These are phyloP conservation scores for Chlamydomonas asymmetrica DNA, from an alignment of 139 green algal genomes.

Conservation along the genomic window DNA sequence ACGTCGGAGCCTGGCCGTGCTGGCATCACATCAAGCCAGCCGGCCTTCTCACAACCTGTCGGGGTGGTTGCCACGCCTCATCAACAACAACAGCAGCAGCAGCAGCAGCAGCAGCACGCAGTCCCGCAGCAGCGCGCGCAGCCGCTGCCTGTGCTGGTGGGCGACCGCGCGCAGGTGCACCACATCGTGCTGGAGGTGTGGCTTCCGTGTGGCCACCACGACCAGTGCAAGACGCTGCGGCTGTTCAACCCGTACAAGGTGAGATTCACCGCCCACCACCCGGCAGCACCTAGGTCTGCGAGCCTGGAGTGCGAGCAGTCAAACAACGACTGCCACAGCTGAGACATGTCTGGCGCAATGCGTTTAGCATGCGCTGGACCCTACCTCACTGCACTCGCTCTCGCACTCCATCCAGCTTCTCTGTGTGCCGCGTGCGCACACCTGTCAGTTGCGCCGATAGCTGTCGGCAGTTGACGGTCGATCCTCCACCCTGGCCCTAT, in stretches of 20 bases:
- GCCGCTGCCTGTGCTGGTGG: conserved; percentile 16
- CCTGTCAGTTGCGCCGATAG: too few species aligned
- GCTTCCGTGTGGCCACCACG: background rate
- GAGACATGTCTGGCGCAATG: background rate
- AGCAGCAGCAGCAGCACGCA: background rate
- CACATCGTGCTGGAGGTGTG: conserved; percentile 48
- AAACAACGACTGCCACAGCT: too few species aligned
- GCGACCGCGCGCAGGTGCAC: conserved; percentile 37
- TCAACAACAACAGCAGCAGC: background rate
- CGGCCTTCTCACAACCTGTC: conserved; percentile 10
- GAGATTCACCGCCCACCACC: too few species aligned
- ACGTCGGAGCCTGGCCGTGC: background rate
- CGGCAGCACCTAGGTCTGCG: too few species aligned
- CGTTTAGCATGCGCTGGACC: background rate
- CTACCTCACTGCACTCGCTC: background rate
- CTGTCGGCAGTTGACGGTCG: too few species aligned
- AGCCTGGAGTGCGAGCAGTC: too few species aligned
- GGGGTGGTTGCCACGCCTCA: background rate
- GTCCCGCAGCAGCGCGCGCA: background rate
- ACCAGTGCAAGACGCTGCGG: conserved; percentile 29
- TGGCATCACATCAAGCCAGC: background rate
- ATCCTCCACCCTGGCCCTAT: too few species aligned
- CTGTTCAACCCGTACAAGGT: conserved; percentile 59
- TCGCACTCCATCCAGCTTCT: background rate
- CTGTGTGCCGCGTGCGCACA: background rate